These are phyloP conservation scores for Sugiyamaella novakii DNA, from an alignment of 1,139 yeast genomes.

Conservation along the genomic window DNA sequence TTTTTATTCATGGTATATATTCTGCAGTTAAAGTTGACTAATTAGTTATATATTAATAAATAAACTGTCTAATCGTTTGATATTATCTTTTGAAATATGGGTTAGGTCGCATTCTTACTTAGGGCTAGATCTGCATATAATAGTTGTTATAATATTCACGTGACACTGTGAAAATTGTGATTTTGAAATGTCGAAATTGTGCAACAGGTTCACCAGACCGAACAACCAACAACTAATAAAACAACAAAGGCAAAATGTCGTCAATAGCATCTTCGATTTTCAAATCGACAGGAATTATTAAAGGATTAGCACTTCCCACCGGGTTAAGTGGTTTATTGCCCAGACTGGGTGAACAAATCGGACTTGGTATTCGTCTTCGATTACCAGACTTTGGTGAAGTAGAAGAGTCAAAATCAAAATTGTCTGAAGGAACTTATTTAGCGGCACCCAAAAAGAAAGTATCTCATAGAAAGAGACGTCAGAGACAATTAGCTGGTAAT, in stretches of 20 bases:
- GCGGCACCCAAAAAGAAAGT: conserved; percentile 96
- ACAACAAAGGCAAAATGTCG: no score
- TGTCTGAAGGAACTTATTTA: conserved; percentile 60
- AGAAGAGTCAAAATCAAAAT: not conserved
- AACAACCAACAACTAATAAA: no score
- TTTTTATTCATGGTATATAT: conserved; percentile 77
- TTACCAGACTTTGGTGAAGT: conserved; percentile 16
- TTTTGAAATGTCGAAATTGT: no score
- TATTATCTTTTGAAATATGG: no score
- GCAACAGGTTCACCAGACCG: no score
- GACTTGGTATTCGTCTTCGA: conserved; percentile 24
- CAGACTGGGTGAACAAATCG: conserved; percentile 26
- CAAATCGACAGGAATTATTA: conserved; percentile 12
- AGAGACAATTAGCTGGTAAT: conserved; percentile 76
- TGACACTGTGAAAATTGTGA: no score
- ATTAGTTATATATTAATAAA: no score
- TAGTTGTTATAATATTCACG: no score
- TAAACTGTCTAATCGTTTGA: no score
- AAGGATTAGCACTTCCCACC: conserved; percentile 8
- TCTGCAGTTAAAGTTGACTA: conserved; percentile 82
- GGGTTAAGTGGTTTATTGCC: conserved; percentile 28
- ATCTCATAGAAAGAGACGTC: conserved; percentile 83
- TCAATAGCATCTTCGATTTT: conserved; percentile 6
- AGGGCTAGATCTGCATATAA: no score
- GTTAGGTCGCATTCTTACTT: no score